Base-by-base conservation (phyloP, 176 grass and related monocot species). In the Eremochloa ophiuroides region DNA sequence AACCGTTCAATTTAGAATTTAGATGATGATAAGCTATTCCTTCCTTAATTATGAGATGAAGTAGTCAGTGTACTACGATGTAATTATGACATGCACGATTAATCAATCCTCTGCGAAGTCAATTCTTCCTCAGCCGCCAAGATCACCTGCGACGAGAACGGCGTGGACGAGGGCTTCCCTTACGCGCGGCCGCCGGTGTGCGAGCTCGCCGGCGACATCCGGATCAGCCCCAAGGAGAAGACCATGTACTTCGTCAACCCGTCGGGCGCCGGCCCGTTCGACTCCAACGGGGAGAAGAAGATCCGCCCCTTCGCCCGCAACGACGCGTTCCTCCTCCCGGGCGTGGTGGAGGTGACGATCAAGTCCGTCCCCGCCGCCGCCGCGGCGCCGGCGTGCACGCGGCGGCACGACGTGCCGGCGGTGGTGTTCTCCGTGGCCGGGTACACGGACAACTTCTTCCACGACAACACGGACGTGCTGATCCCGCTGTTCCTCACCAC, bases 361-460 rank as follows among this genome's bases (percentile, higher is more conserved):
- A 92, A 94, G 73, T 92, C 89, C 23, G 87, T 87, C 13, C 34
- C 77, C 2, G 80, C 87, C n/a, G 37, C 61, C 3, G 76, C 41
- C 0, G 7, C 12, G 7, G 68, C 83, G 0, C 91, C 86, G 2
- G 39, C n/a, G 56, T 94, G 94, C 80, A 80, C 82, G 55, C 81
- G 88, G n/a, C 75, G 44, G 4, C 81, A 97, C 77, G 37, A 80
- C 17, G 91, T 97, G 15, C 94, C 94, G 0, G 89, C 60, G 6
- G 83, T 97, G 23, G 76, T 97, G 37, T 97, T 97, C 87, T 97
- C 94, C 7, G 80, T 89, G 26, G 87, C 91, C 15, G 94, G 91
- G 6, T 94, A 97, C 89, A 94, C 94, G 2, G 94, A 93, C 27
- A 97, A 97, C 88, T 89, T 97, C 85, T 97, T 97, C 85, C 94